phyloP scores from a whole-genome alignment of 2,329 filamentous ascomycete genomes.

The Aspergillus udagawae region DNA sequence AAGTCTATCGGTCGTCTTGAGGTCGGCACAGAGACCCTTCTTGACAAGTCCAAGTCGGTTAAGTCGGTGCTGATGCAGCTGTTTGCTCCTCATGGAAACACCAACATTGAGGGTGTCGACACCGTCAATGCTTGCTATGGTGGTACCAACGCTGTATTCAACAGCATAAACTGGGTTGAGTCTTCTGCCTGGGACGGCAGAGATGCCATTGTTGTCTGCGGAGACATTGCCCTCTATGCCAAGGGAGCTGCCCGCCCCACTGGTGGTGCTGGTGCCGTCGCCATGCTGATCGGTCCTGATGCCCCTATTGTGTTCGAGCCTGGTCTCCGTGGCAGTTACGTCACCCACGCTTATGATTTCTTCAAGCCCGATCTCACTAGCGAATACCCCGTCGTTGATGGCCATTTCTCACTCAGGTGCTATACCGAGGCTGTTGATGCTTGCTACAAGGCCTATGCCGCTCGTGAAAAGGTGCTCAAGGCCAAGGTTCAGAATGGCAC shows the following conservation, averaged over 20 bases:
- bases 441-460: constrained; percentile 76
- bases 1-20: constrained; percentile 75
- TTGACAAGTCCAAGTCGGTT: constrained; percentile 89
- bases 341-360: constrained; percentile 83
- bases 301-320: constrained; percentile 74
- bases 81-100: constrained; percentile 68
- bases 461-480: constrained; percentile 63
- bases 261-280: constrained; percentile 74
- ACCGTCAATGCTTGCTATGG: constrained; percentile 84
- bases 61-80: constrained; percentile 87
- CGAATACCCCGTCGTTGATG: constrained; percentile 83
- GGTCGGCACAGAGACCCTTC: constrained; percentile 78
- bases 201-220: constrained; percentile 73
- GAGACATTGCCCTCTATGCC: constrained; percentile 81
- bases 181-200: constrained; percentile 83
- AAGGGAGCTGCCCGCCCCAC: constrained; percentile 79
- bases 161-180: constrained; percentile 80
- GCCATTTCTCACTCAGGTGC: constrained; percentile 77
- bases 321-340: constrained; percentile 73
- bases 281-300: constrained; percentile 73
- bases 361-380: constrained; percentile 86
- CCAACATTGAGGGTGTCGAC: constrained; percentile 78
- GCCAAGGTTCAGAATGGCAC: constrained; percentile 40
- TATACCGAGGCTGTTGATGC: constrained; percentile 77
- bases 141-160: constrained; percentile 80